phyloP scores from a whole-genome alignment of 768 basidiomycete genomes.

The Clitopilus hobsonii region DNA sequence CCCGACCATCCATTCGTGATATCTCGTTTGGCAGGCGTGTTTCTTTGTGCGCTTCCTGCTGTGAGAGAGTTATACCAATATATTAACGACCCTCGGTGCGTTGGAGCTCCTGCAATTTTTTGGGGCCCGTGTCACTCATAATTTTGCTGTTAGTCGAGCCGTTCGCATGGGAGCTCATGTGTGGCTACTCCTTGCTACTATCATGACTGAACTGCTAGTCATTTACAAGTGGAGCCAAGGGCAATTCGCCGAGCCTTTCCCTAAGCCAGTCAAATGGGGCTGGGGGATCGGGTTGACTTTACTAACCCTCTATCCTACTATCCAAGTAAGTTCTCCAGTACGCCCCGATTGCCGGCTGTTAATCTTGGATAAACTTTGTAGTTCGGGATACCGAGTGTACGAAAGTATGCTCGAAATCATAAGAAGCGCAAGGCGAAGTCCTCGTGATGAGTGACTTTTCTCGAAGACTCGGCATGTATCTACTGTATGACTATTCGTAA shows the following conservation, averaged over 20 bases:
- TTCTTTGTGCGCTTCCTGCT: constrained; percentile 83
- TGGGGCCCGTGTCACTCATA: background rate
- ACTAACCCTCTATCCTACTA: constrained; percentile 63
- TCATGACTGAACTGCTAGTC: constrained; percentile 73
- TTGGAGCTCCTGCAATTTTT: background rate
- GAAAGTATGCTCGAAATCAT: constrained; percentile 47
- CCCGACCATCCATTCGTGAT: constrained; percentile 86
- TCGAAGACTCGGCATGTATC: background rate
- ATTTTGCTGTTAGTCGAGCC: constrained; percentile 47
- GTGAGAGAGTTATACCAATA: constrained; percentile 83
- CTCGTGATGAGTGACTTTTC: constrained; percentile 1
- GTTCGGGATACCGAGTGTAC: constrained; percentile 62
- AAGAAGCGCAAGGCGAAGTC: constrained; percentile 31
- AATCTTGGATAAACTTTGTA: constrained; percentile 19
- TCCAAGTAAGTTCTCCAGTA: constrained; percentile 45
- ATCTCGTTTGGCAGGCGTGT: constrained; percentile 65
- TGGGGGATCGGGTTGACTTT: constrained; percentile 59
- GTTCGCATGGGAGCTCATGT: constrained; percentile 88
- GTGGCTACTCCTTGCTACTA: constrained; percentile 84
- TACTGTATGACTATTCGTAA: background rate
- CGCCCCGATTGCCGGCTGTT: constrained; percentile 5
- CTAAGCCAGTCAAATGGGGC: constrained; percentile 55
- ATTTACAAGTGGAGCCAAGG: constrained; percentile 82
- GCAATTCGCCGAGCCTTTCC: constrained; percentile 62
- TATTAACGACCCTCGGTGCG: constrained; percentile 73